Percentiles rank a stretch among this genome's conserved stretches.
Evolutionary conservation across 2,329 filamentous ascomycete species (phyloP).

Genomic region (Colletotrichum destructivum): DNA sequence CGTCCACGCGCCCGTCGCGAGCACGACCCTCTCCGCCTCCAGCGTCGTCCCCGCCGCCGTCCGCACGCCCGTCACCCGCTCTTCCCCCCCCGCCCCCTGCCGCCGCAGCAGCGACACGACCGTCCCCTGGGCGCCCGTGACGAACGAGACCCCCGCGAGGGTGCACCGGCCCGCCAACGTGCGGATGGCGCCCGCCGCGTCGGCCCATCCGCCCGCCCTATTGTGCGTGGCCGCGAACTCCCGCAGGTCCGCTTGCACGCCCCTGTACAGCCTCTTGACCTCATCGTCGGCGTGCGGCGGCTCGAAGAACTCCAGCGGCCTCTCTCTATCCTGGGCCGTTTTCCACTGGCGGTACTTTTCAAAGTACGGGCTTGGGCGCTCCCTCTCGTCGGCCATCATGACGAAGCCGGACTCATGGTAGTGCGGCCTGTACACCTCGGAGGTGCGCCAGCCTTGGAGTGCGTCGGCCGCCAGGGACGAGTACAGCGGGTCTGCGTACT

Average conservation of each 20-base stretch:
- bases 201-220: slow-evolving; percentile 51
- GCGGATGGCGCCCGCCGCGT: slow-evolving; percentile 49
- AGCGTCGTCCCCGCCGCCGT: slow-evolving; percentile 49
- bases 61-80: slow-evolving; percentile 47
- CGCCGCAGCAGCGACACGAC: slow-evolving; percentile 46
- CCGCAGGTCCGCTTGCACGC: slow-evolving; percentile 31
- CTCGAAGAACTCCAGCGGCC: slow-evolving; percentile 40
- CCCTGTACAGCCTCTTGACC: slow-evolving; percentile 30
- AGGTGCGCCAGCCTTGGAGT: slow-evolving; percentile 45
- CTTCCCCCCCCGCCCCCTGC: not conserved
- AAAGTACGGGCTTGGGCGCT: slow-evolving; percentile 39
- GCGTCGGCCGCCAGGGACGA: slow-evolving; percentile 61
- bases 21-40: slow-evolving; percentile 66
- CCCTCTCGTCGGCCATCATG: slow-evolving; percentile 47
- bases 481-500: slow-evolving; percentile 77
- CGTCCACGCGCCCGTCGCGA: slow-evolving; percentile 81
- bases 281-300: slow-evolving; percentile 50
- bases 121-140: slow-evolving; percentile 50
- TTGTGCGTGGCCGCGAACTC: slow-evolving; percentile 44
- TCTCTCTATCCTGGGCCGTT: slow-evolving; percentile 23
- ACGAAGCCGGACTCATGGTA: slow-evolving; percentile 52
- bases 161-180: slow-evolving; percentile 48
- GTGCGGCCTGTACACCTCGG: slow-evolving; percentile 47
- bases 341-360: slow-evolving; percentile 18
- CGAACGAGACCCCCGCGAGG: slow-evolving; percentile 49